These are phyloP conservation scores for Triticum aestivum DNA, from an alignment of 176 grass and related monocot species.

Conservation along the genomic window DNA sequence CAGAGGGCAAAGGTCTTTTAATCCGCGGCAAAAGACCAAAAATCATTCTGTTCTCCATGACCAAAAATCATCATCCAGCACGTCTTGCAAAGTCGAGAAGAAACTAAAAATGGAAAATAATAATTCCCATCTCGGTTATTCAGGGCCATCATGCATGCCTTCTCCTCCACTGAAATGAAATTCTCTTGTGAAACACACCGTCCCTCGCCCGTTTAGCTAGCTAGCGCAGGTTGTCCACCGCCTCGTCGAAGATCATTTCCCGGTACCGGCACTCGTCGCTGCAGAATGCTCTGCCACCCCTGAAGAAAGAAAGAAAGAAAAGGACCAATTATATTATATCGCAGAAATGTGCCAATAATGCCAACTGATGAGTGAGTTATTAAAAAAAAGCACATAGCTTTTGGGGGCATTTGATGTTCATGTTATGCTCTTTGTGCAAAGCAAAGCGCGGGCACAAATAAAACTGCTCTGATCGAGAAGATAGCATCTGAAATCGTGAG, in stretches of 20 bases:
- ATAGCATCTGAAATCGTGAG: constrained; percentile 41
- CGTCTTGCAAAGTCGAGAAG: constrained; percentile 25
- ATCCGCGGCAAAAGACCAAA: constrained; percentile 41
- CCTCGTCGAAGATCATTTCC: constrained; percentile 54
- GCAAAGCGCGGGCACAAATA: not conserved
- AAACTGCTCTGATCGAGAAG: constrained; percentile 29
- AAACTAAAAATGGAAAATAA: not conserved
- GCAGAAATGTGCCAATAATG: constrained; percentile 22
- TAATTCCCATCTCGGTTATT: constrained; percentile 26
- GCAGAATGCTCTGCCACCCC: constrained; percentile 72
- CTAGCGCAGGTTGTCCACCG: constrained; percentile 46
- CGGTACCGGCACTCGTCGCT: constrained; percentile 60
- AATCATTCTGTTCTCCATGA: constrained; percentile 32
- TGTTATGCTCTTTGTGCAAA: constrained; percentile 26
- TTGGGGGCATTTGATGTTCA: constrained; percentile 19
- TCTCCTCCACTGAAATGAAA: constrained; percentile 43
- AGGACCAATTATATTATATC: constrained; percentile 35
- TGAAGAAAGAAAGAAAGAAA: constrained; percentile 34
- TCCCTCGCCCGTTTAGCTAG: not conserved
- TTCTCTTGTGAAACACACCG: not conserved
- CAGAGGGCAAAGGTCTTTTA: constrained; percentile 35
- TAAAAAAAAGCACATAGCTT: constrained; percentile 9
- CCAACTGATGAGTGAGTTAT: constrained; percentile 18
- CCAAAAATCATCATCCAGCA: constrained; percentile 38
- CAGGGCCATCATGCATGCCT: constrained; percentile 24